phyloP scores from a whole-genome alignment of 352 stramenopile genomes.

The Globisporangium apiculatum region DNA sequence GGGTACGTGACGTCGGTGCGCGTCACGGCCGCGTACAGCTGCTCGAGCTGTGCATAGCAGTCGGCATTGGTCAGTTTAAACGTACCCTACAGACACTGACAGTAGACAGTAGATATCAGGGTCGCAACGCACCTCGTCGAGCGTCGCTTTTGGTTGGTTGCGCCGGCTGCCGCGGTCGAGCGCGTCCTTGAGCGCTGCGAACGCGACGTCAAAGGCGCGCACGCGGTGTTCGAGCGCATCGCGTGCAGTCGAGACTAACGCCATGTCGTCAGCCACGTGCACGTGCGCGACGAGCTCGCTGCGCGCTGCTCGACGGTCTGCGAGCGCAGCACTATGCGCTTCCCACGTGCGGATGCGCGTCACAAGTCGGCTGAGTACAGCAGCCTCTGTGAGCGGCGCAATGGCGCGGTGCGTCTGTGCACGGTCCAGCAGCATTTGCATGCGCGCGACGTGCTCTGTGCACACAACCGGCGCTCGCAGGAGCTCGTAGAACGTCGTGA shows the following conservation, averaged over 20 bases:
- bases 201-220: slow-evolving; percentile 42
- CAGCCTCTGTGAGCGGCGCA: slow-evolving; percentile 38
- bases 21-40: slow-evolving; percentile 35
- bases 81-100: neutral
- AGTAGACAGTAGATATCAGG: neutral
- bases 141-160: slow-evolving; percentile 52
- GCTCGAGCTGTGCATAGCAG: slow-evolving; percentile 23
- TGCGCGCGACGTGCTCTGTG: slow-evolving; percentile 30
- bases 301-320: slow-evolving; percentile 30
- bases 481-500: slow-evolving; percentile 56
- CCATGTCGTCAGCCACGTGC: slow-evolving; percentile 52
- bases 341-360: slow-evolving; percentile 45
- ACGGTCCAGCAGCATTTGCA: slow-evolving; percentile 27
- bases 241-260: slow-evolving; percentile 36
- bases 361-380: slow-evolving; percentile 50
- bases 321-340: slow-evolving; percentile 24
- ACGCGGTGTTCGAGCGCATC: slow-evolving; percentile 31
- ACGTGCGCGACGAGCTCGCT: slow-evolving; percentile 40
- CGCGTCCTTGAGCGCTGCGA: slow-evolving; percentile 56
- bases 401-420: slow-evolving; percentile 13
- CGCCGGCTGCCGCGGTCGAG: slow-evolving; percentile 56
- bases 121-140: slow-evolving; percentile 32
- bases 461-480: slow-evolving; percentile 34
- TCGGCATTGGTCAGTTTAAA: neutral
- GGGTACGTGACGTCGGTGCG: slow-evolving; percentile 49